Base-by-base conservation (phyloP, 1,139 yeast species). In the Geotrichum cucujoidarum region DNA sequence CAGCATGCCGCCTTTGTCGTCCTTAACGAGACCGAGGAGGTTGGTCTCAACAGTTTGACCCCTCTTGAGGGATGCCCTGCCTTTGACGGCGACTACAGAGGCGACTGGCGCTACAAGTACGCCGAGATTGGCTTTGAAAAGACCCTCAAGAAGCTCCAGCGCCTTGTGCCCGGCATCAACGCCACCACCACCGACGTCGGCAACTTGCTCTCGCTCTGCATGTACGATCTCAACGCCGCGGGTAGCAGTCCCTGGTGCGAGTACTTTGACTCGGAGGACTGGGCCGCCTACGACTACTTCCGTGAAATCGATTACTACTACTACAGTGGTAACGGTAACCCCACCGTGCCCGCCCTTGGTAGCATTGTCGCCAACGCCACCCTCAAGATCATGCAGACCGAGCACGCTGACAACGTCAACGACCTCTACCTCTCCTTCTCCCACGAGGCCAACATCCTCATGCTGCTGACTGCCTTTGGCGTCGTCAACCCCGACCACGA, bases 361-460 rank as follows among this genome's bases (percentile, higher is more conserved):
- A 69, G 80, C 3, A 71, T 74, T 2, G 68, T 68, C 50, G 70
- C 76, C 50, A 75, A 78, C 51, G 81, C 83, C 37, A 68, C 78
- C 3, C 61, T 73, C 48, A 58, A 66, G 18, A 62, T 75, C 49
- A 65, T 77, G 52, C 58, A 50, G 57, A 64, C 14, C 1, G 37
- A 24, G 10, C 74, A 64, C 57, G 76, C 60, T 59, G 72, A 69
- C 31, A 48, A 51, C 18, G 55, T 53, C 5, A 64, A 63, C 39
- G 66, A 67, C 34, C 57, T 71, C 38, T 66, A 65, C 52, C 63
- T 76, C 53, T 69, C 76, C 11, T 81, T 81, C 62, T 69, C 80
- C 18, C 88, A 81, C 60, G 86, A 81, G 59, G 69, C 78, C 36
- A 81, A 80, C 57, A 62, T 81, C 35, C 69, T 75, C 40, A 68